Base-by-base conservation (phyloP, 1,284 basidiomycete genomes). In the Xanthoconium separans region DNA sequence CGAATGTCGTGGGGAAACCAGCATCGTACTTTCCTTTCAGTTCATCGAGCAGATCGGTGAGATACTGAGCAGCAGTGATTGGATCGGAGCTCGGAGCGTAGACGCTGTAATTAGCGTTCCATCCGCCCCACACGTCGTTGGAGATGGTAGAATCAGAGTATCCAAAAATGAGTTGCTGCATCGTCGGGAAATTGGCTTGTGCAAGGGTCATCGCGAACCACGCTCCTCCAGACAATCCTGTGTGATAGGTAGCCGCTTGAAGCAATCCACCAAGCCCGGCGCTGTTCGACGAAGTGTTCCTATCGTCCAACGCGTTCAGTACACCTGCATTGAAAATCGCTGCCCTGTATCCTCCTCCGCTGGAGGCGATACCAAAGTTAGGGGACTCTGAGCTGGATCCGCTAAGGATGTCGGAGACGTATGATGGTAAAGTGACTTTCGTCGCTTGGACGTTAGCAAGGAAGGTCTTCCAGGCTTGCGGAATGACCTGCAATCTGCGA, bases 281-380 rank as follows among this genome's bases (percentile, higher is more conserved):
- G 4, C 43, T 49, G 12, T 61, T 69, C 0, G 79, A 71, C 0
- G 77, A 71, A 7, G 62, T 20, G 54, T 84, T 82, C n/a, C 81
- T 64, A 6, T 62, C 76, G 56, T 84, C 82, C 27, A 84, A 59
- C 2, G 77, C 75, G 48, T 76, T 77, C 42, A 83, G 58, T 4
- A 79, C 70, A 0, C 77, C 81, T 0, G 78, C 78, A 7, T 77
- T 78, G 58, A 81, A 80, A 3, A 78, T 70, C 0, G 78, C 75
- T 0, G 81, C 79, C 5, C 80, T 69, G 53, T 77, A 75, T 0
- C 78, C 73, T 13, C 78, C 79, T 8, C 79, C 79, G 49, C 78
- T 80, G 20, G 65, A 64, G 0, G 77, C 73, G 45, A 80, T 77
- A 0, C 74, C 75, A 0, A 81, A 55, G 6, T 65, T 75, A 0